phyloP scores from a whole-genome alignment of 441 rosid species.

The Flueggea neowawraea region DNA sequence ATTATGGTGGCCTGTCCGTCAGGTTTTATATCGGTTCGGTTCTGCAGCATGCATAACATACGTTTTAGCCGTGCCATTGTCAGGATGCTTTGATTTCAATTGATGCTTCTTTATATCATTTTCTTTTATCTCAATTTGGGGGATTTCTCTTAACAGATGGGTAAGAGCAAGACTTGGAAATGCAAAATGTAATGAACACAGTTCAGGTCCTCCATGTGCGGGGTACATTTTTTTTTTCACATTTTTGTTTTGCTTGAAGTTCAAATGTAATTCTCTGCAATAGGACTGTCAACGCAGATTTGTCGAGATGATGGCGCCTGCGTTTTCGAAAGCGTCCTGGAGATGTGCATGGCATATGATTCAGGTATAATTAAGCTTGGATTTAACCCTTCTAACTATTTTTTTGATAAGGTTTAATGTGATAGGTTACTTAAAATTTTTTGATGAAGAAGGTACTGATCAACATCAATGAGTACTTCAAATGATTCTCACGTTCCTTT shows the following conservation, averaged over 20 bases:
- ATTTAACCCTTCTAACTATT: too few species aligned
- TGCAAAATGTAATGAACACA: constrained; percentile 38
- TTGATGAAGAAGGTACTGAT: too few species aligned
- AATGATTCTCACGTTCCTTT: background rate
- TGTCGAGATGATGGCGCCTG: constrained; percentile 94
- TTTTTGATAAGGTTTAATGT: too few species aligned
- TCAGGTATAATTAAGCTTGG: constrained; percentile 41
- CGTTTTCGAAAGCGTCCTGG: constrained; percentile 80
- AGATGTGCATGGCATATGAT: constrained; percentile 83
- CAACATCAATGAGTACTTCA: background rate
- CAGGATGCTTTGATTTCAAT: background rate
- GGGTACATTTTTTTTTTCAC: constrained; percentile 32
- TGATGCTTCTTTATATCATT: background rate
- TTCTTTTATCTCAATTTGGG: background rate
- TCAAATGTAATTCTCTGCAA: too few species aligned
- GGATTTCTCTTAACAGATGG: constrained; percentile 29
- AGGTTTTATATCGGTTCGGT: too few species aligned
- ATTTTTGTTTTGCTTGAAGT: too few species aligned
- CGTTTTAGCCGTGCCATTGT: too few species aligned
- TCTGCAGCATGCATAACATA: too few species aligned
- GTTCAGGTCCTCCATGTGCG: constrained; percentile 66
- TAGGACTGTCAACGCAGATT: constrained; percentile 32
- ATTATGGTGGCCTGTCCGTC: background rate
- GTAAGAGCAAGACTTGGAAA: constrained; percentile 30
- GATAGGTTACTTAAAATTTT: too few species aligned